Evolutionary conservation across 2,329 filamentous ascomycete species (phyloP).

Genomic region (Xylaria sp.): DNA sequence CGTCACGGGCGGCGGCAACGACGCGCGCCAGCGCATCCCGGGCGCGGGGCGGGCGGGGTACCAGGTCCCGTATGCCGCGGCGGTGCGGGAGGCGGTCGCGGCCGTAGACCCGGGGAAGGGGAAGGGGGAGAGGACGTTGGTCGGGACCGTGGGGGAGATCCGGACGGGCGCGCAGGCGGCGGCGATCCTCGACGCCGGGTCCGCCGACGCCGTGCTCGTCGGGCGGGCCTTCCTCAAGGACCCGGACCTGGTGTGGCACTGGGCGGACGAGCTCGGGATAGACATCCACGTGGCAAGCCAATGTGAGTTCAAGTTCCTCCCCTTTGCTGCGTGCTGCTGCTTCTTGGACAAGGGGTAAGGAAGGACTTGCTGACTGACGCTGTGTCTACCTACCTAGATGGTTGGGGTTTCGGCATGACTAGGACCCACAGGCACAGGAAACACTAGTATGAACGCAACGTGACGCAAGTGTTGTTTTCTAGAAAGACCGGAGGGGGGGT

Average conservation of each 20-base stretch:
- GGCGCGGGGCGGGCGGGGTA: slow-evolving; percentile 66
- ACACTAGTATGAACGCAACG: background rate
- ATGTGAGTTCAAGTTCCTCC: slow-evolving; percentile 17
- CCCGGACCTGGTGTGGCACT: slow-evolving; percentile 61
- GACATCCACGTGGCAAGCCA: slow-evolving; percentile 63
- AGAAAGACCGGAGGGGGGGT: too few relatives aligned
- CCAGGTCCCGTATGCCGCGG: slow-evolving; percentile 70
- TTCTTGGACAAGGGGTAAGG: too few relatives aligned
- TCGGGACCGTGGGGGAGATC: slow-evolving; percentile 63
- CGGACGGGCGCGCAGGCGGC: slow-evolving; percentile 60
- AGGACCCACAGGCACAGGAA: slow-evolving; percentile 22
- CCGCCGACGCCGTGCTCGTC: slow-evolving; percentile 58
- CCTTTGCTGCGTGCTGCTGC: background rate
- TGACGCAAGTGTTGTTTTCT: background rate
- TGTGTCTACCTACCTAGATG: slow-evolving; percentile 1
- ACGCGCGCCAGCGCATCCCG: slow-evolving; percentile 60
- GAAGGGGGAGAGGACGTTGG: slow-evolving; percentile 58
- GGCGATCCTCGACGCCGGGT: slow-evolving; percentile 51
- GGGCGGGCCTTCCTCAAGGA: slow-evolving; percentile 67
- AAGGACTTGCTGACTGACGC: too few relatives aligned
- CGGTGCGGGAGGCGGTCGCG: slow-evolving; percentile 71
- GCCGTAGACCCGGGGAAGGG: too few relatives aligned
- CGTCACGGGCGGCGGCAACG: slow-evolving; percentile 68
- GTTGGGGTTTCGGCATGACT: slow-evolving; percentile 27
- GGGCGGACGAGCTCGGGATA: slow-evolving; percentile 61